A percentile compares a stretch with the other conserved stretches of the same genome.
These are phyloP conservation scores for Aspergillus hiratsukae DNA, from an alignment of 2,329 filamentous ascomycete genomes.

Conservation along the genomic window DNA sequence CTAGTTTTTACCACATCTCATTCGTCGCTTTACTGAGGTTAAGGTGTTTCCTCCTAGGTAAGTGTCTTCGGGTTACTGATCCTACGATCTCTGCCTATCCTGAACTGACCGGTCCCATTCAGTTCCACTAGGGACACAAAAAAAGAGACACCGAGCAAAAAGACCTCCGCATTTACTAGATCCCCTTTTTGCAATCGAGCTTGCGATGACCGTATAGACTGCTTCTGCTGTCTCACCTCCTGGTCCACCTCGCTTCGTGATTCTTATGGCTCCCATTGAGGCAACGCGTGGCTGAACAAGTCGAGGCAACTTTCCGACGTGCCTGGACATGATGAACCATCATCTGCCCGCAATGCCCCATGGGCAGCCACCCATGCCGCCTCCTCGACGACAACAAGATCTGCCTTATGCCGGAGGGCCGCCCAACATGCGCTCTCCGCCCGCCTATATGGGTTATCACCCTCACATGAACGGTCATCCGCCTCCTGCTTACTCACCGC, in stretches of 20 bases:
- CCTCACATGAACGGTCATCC: conserved; percentile 54
- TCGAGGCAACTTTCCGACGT: conserved; percentile 29
- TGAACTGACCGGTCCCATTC: conserved; percentile 1
- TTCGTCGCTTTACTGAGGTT: conserved; percentile 5
- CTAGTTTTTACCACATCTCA: conserved; percentile 12
- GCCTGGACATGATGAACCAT: conserved; percentile 42
- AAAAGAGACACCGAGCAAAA: background rate
- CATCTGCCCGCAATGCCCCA: conserved; percentile 43
- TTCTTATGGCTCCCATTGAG: conserved; percentile 40
- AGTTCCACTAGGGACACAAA: background rate
- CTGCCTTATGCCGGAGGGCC: conserved; percentile 40
- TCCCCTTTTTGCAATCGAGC: conserved; percentile 13
- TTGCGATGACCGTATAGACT: conserved; percentile 36
- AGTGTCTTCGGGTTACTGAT: background rate
- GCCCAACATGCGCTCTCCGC: conserved; percentile 54
- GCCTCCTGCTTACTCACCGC: conserved; percentile 41
- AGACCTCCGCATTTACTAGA: background rate
- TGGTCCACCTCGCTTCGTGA: conserved; percentile 17
- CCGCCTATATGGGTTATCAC: conserved; percentile 55
- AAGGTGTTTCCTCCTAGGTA: conserved; percentile 1
- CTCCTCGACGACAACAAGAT: conserved; percentile 45
- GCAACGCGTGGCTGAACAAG: conserved; percentile 35
- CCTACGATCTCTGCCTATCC: background rate
- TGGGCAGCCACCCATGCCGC: conserved; percentile 49
- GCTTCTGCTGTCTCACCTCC: conserved; percentile 15